Conservation (phyloP, 2,329 filamentous ascomycete genomes). For the Nemania serpens region DNA sequence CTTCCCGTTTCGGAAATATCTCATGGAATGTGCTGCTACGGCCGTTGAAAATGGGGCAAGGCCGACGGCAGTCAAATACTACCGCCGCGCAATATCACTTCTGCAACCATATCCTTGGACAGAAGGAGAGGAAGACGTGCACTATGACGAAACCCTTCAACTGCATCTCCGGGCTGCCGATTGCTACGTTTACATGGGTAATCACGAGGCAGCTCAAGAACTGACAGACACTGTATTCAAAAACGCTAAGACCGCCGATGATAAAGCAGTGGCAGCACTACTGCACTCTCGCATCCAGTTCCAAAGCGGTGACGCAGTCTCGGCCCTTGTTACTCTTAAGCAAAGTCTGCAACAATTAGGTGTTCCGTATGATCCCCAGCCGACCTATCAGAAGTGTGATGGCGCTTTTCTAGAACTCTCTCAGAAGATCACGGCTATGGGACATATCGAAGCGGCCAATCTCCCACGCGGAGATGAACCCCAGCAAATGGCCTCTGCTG, state of each 20-base stretch:
- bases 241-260: conserved; percentile 71
- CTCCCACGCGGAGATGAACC: conserved; percentile 53
- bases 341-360: conserved; percentile 73
- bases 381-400: conserved; percentile 79
- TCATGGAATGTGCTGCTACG: conserved; percentile 78
- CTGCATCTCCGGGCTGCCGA: conserved; percentile 81
- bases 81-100: conserved; percentile 74
- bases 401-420: conserved; percentile 68
- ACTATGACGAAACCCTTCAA: conserved; percentile 83
- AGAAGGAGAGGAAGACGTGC: conserved; percentile 69
- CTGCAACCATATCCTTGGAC: conserved; percentile 81
- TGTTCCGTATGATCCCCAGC: conserved; percentile 66
- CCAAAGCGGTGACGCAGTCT: conserved; percentile 71
- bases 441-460: conserved; percentile 52
- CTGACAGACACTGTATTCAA: conserved; percentile 73
- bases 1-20: conserved; percentile 71
- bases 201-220: conserved; percentile 68
- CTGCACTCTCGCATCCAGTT: conserved; percentile 79
- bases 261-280: conserved; percentile 84
- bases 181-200: conserved; percentile 78
- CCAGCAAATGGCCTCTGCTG: conserved; percentile 66
- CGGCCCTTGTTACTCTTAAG: conserved; percentile 72
- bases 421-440: conserved; percentile 63
- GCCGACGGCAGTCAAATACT: conserved; percentile 82
- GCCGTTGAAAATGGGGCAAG: conserved; percentile 83